phyloP scores from a whole-genome alignment of 2,329 filamentous ascomycete genomes.

The Exophiala viscosa region DNA sequence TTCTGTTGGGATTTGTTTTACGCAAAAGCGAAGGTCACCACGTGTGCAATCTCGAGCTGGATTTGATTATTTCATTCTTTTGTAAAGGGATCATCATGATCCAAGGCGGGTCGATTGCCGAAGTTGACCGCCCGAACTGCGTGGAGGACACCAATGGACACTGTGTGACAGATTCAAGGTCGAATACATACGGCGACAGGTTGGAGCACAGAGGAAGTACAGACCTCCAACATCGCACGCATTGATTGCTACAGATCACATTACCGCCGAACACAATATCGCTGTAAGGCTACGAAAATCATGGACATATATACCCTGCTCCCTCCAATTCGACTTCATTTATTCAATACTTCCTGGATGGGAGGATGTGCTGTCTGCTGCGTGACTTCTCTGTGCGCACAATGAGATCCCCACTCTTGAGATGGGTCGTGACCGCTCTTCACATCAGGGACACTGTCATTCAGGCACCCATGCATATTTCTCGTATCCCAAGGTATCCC shows the following conservation, averaged over 20 bases:
- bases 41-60: background rate
- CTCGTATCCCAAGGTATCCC: too few species aligned
- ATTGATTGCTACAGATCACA: background rate
- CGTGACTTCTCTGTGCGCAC: constrained; percentile 6
- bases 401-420: too few species aligned
- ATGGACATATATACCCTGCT: background rate
- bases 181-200: too few species aligned
- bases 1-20: background rate
- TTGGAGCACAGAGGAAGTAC: background rate
- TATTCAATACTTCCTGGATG: background rate
- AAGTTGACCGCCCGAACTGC: too few species aligned
- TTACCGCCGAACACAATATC: background rate
- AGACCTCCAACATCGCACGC: background rate
- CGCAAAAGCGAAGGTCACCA: background rate
- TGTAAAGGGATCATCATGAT: background rate
- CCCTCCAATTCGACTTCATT: background rate
- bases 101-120: too few species aligned
- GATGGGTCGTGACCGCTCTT: too few species aligned
- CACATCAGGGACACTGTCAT: too few species aligned
- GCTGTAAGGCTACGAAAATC: background rate
- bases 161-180: too few species aligned
- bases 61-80: background rate
- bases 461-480: too few species aligned
- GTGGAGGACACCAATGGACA: too few species aligned
- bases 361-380: background rate